Conservation (phyloP, 176 grass and related monocot species). For the Raddia guianensis region DNA sequence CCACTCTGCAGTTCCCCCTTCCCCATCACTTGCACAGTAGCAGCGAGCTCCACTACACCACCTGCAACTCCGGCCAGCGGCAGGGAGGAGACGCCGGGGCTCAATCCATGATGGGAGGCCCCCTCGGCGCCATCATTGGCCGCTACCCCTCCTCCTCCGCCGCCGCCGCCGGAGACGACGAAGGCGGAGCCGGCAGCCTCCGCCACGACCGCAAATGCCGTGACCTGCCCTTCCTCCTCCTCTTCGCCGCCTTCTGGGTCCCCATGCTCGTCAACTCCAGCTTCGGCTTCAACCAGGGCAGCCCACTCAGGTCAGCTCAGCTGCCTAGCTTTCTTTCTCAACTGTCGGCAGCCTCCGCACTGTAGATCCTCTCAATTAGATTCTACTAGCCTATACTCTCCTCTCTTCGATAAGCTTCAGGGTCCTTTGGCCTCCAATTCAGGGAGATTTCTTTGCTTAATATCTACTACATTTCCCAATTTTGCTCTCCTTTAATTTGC, state of each 20-base stretch:
- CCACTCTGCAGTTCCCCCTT: too few relatives aligned
- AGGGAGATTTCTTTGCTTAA: background rate
- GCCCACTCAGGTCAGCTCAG: slow-evolving; percentile 56
- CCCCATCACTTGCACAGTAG: too few relatives aligned
- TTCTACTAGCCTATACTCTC: background rate
- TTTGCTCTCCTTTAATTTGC: background rate
- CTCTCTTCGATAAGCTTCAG: background rate
- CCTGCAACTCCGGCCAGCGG: too few relatives aligned
- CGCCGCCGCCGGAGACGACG: slow-evolving; percentile 41
- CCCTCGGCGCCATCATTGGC: slow-evolving; percentile 83
- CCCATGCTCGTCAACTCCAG: slow-evolving; percentile 95
- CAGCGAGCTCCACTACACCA: too few relatives aligned
- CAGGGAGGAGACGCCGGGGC: too few relatives aligned
- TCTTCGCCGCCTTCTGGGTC: slow-evolving; percentile 89
- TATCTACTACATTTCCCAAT: background rate
- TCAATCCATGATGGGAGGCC: slow-evolving; percentile 48
- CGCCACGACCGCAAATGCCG: slow-evolving; percentile 83
- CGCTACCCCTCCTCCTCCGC: slow-evolving; percentile 47
- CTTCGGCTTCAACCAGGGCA: slow-evolving; percentile 96
- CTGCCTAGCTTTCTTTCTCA: background rate
- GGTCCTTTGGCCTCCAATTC: background rate
- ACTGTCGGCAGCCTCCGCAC: slow-evolving; percentile 11
- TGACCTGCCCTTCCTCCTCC: slow-evolving; percentile 75
- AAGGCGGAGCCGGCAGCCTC: slow-evolving; percentile 53
- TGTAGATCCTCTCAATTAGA: background rate